Percentiles rank a stretch among this genome's conserved stretches.
Evolutionary conservation across 2,329 filamentous ascomycete genomes (phyloP).

Genomic region (Monosporascus sp.): DNA sequence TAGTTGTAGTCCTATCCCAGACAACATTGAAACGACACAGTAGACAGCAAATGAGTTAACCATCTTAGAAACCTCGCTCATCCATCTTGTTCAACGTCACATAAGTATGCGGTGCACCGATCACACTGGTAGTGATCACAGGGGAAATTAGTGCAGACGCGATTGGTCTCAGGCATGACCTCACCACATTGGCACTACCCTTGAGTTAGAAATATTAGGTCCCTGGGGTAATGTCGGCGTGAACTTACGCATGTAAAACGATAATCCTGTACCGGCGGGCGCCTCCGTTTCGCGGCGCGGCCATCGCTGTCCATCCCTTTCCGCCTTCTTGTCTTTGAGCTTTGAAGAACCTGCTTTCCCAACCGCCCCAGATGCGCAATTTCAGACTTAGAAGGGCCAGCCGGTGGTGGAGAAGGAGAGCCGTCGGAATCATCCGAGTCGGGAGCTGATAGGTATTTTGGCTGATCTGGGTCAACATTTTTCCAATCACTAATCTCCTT

Average conservation of each 20-base stretch:
- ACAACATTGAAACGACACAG: too few relatives aligned
- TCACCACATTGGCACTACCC: conserved; percentile 18
- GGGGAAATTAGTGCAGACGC: conserved; percentile 10
- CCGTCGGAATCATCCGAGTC: conserved; percentile 14
- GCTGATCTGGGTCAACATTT: conserved; percentile 25
- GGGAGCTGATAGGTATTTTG: conserved; percentile 3
- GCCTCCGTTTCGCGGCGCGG: conserved; percentile 10
- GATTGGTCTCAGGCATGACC: conserved; percentile 8
- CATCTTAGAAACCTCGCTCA: neutral
- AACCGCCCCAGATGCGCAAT: neutral
- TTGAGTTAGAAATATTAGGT: conserved; percentile 4
- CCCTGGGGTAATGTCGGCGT: neutral
- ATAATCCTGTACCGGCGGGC: neutral
- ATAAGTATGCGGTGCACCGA: neutral
- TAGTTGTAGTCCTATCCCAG: too few relatives aligned
- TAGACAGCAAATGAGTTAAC: neutral
- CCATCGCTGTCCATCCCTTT: conserved; percentile 5
- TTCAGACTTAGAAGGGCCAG: neutral
- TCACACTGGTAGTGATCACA: conserved; percentile 4
- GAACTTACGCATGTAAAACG: conserved; percentile 11
- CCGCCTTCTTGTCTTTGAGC: conserved; percentile 16
- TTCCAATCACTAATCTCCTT: conserved; percentile 53
- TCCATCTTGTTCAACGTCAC: neutral
- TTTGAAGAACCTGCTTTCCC: conserved; percentile 1
- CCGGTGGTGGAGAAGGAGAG: conserved; percentile 10